Conservation (phyloP, 768 basidiomycete genomes). For the Sarcodon sp. region DNA sequence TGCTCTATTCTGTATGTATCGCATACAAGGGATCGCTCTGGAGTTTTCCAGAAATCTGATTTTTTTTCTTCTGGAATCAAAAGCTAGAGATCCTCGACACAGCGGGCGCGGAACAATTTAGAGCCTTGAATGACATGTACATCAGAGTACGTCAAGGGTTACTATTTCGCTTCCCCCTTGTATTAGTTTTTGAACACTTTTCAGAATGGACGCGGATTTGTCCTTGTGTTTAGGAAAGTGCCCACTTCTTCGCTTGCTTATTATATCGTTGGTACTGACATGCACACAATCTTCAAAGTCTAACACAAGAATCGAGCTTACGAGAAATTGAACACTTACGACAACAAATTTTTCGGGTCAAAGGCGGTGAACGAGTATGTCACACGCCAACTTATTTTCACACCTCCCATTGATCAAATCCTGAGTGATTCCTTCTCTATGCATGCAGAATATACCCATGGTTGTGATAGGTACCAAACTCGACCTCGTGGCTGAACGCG, state of each 20-base stretch:
- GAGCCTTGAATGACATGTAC: slow-evolving; percentile 66
- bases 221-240: slow-evolving; percentile 67
- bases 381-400: neutral
- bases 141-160: slow-evolving; percentile 42
- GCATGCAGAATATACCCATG: slow-evolving; percentile 50
- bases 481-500: slow-evolving; percentile 66
- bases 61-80: neutral
- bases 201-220: slow-evolving; percentile 62
- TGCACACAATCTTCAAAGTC: slow-evolving; percentile 23
- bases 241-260: neutral
- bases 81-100: slow-evolving; percentile 78
- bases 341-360: slow-evolving; percentile 72
- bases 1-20: slow-evolving; percentile 41
- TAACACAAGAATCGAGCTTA: slow-evolving; percentile 73
- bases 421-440: no score
- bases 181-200: slow-evolving; percentile 2
- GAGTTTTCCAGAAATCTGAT: neutral
- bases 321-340: slow-evolving; percentile 71
- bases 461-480: slow-evolving; percentile 81
- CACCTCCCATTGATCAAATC: neutral
- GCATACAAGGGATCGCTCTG: slow-evolving; percentile 3
- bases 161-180: neutral
- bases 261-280: neutral
- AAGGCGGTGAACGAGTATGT: slow-evolving; percentile 52
- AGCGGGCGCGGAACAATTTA: slow-evolving; percentile 81